A percentile compares a stretch with the other conserved stretches of the same genome.
Evolutionary conservation across 1,139 yeast genomes (phyloP).

Genomic region (Meyerozyma smithsonii): DNA sequence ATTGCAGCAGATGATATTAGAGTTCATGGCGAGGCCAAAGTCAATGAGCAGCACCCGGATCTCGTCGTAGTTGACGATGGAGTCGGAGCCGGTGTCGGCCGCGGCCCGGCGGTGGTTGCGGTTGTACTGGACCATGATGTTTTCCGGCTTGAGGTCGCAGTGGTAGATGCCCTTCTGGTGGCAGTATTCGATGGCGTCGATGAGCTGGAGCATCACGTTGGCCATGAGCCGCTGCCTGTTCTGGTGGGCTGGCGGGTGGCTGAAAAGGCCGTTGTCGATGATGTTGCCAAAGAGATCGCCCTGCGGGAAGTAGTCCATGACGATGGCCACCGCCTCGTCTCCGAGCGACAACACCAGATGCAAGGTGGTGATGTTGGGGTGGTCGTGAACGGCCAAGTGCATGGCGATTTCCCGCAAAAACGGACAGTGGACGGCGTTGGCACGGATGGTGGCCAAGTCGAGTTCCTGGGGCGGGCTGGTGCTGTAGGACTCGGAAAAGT

Average conservation of each 20-base stretch:
- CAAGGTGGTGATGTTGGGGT: constrained; percentile 73
- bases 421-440: constrained; percentile 39
- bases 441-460: constrained; percentile 38
- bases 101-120: constrained; percentile 20
- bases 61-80: constrained; percentile 48
- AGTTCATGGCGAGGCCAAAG: constrained; percentile 76
- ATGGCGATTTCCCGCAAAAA: constrained; percentile 65
- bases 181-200: constrained; percentile 70
- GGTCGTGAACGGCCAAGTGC: constrained; percentile 70
- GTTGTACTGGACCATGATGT: constrained; percentile 41
- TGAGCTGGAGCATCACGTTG: constrained; percentile 67
- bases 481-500: constrained; percentile 20
- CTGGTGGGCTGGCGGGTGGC: constrained; percentile 31
- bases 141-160: constrained; percentile 11
- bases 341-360: constrained; percentile 64
- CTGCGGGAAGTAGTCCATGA: constrained; percentile 79
- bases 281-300: constrained; percentile 82
- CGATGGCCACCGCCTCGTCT: constrained; percentile 54
- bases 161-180: constrained; percentile 55
- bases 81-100: constrained; percentile 3
- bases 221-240: constrained; percentile 47
- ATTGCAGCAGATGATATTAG: constrained; percentile 56
- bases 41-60: constrained; percentile 66
- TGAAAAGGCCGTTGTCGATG: constrained; percentile 59
- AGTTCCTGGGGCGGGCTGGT: constrained; percentile 23